phyloP scores from a whole-genome alignment of 108 stramenopile genomes.

The Stephanodiscus triporus region DNA sequence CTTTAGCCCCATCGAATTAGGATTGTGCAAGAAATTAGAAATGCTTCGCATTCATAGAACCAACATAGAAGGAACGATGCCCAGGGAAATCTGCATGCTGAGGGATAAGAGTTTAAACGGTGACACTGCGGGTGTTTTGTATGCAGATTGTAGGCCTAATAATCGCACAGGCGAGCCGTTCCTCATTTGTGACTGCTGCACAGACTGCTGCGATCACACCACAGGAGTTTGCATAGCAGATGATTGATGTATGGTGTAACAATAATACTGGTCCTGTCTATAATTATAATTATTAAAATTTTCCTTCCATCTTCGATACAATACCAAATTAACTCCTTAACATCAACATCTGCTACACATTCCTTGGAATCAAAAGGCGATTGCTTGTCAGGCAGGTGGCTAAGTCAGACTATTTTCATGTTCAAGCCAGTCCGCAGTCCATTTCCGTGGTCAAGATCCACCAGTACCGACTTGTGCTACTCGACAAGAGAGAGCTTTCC shows the following conservation, averaged over 20 bases:
- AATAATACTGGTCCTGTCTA: no score
- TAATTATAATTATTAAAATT: no score
- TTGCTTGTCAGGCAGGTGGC: no score
- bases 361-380: no score
- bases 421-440: no score
- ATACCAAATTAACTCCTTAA: no score
- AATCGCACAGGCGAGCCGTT: conserved; percentile 17
- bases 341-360: no score
- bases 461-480: no score
- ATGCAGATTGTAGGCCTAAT: conserved; percentile 15
- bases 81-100: conserved; percentile 4
- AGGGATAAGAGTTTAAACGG: conserved; percentile 12
- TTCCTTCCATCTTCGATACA: no score
- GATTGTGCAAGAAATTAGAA: conserved; percentile 11
- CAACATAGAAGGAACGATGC: conserved; percentile 13
- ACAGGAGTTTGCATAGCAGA: conserved; percentile 21
- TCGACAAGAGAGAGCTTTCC: background rate
- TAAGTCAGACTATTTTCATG: no score
- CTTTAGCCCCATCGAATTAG: conserved; percentile 1
- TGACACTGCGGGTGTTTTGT: background rate
- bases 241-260: conserved; percentile 15
- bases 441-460: no score
- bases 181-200: conserved; percentile 6
- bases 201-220: conserved; percentile 22
- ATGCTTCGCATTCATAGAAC: conserved; percentile 12